Base-by-base conservation (phyloP, 352 stramenopile genomes). In the Phytophthora crassamura region DNA sequence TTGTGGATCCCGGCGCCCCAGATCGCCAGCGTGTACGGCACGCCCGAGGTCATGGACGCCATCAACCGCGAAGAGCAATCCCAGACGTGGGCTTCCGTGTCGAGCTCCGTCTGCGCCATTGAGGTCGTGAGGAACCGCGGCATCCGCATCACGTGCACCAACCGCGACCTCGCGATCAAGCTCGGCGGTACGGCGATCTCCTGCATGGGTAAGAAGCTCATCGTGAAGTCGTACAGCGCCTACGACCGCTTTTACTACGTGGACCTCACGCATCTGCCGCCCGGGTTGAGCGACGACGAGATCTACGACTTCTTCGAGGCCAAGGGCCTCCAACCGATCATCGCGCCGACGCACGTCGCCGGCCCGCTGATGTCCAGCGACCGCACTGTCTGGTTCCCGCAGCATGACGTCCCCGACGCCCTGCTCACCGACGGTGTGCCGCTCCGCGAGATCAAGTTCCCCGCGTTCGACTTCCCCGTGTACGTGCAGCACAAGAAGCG, bases 401-500 rank as follows among this genome's bases (percentile, higher is more conserved):
- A 46, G n/a, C 11, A 14, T 46, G 18, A n/a, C n/a, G n/a, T n/a
- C n/a, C 38, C 47, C 25, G 28, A 54, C 5, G 30, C 30, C 5
- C 39, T 66, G 2, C 40, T 66, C 16, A 14, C 43, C 6, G 11
- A 39, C 7, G 11, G 14, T 25, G 15, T n/a, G n/a, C 38, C 47
- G 30, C 45, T 40, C 14, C 57, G 39, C 2, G 47, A 54, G 16
- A 65, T 47, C 20, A 34, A 34, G 7, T 55, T 55, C 14, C 7
- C 4, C 6, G 55, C 35, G 3, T 63, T 63, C 22, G 25, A 36
- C 25, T 7, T 18, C 12, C 57, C 47, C 2, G 47, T 58, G 5
- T 65, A 41, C 40, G 46, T 59, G 3, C 57, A 65, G 39, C 36
- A 65, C 8, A 65, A 65, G 39, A 45, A 53, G n/a, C 46, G 33